phyloP scores from a whole-genome alignment of 495 filamentous ascomycete species.

The Penicillium cataractarum region DNA sequence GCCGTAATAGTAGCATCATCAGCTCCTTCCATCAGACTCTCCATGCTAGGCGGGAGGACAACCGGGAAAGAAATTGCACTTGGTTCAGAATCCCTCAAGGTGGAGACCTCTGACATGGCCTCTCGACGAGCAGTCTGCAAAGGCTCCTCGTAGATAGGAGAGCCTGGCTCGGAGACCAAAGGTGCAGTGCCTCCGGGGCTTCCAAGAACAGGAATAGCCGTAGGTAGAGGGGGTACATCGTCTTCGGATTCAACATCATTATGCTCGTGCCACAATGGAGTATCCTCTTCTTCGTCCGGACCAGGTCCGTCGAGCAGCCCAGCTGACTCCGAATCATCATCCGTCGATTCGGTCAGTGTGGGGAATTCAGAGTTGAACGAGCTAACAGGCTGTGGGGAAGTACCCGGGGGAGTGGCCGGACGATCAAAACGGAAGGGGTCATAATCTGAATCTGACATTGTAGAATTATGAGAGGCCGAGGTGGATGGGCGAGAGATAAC shows the following conservation, averaged over 20 bases:
- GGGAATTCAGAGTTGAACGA: slow-evolving; percentile 33
- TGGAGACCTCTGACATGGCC: neutral
- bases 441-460: slow-evolving; percentile 45
- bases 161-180: slow-evolving; percentile 31
- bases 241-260: slow-evolving; percentile 6
- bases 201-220: slow-evolving; percentile 21
- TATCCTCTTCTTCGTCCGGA: slow-evolving; percentile 43
- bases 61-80: slow-evolving; percentile 36
- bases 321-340: slow-evolving; percentile 27
- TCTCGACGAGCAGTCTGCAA: slow-evolving; percentile 30
- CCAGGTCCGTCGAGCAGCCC: slow-evolving; percentile 45
- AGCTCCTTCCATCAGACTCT: slow-evolving; percentile 40
- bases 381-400: slow-evolving; percentile 17
- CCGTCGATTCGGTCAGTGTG: slow-evolving; percentile 22
- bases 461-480: slow-evolving; percentile 41
- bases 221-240: slow-evolving; percentile 17
- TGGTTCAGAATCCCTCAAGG: slow-evolving; percentile 5
- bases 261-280: slow-evolving; percentile 27
- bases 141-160: slow-evolving; percentile 32
- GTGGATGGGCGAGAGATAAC: slow-evolving; percentile 46
- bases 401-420: slow-evolving; percentile 32
- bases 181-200: slow-evolving; percentile 10
- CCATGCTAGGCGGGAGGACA: slow-evolving; percentile 37
- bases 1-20: slow-evolving; percentile 35
- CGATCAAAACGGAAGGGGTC: slow-evolving; percentile 53